Conservation (phyloP, 257 asterid species). For the Nicotiana undulata region DNA sequence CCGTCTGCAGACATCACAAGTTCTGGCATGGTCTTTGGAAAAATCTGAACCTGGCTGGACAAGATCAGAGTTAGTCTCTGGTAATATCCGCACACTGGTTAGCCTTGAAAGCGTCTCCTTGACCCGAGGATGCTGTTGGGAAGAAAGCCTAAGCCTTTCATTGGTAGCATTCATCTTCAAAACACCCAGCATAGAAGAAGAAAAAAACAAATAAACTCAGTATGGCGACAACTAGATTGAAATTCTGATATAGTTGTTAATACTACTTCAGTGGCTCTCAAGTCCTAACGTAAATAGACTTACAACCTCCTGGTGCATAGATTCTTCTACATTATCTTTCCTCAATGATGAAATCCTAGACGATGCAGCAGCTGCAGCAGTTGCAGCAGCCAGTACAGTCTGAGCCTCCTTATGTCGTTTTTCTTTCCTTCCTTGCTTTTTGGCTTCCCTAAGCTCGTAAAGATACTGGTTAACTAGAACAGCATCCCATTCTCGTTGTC, state of each 20-base stretch:
- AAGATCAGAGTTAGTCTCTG: slow-evolving; percentile 41
- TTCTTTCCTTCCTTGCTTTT: slow-evolving; percentile 89
- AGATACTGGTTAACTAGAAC: slow-evolving; percentile 72
- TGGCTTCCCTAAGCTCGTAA: slow-evolving; percentile 77
- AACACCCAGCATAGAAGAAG: slow-evolving; percentile 34
- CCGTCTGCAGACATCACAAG: slow-evolving; percentile 81
- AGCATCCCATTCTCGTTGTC: slow-evolving; percentile 74
- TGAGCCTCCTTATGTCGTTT: slow-evolving; percentile 94
- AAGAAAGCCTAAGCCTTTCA: slow-evolving; percentile 34
- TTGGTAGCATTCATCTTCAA: slow-evolving; percentile 37
- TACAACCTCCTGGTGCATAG: slow-evolving; percentile 55
- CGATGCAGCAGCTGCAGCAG: slow-evolving; percentile 99
- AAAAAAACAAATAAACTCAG: background rate
- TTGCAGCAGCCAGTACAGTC: slow-evolving; percentile 95
- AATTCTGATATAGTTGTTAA: background rate
- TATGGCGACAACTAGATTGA: background rate
- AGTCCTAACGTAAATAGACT: background rate
- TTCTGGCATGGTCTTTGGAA: slow-evolving; percentile 60
- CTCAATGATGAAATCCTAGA: slow-evolving; percentile 75
- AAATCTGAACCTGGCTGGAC: slow-evolving; percentile 39
- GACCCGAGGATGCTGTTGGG: slow-evolving; percentile 53
- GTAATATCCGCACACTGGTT: slow-evolving; percentile 37
- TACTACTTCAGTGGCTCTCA: slow-evolving; percentile 3
- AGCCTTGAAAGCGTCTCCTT: slow-evolving; percentile 58
- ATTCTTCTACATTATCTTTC: slow-evolving; percentile 71